Evolutionary conservation across 208 protist species (phyloP), one percentile per base, ranked within the genome.

Genomic region (Plasmodiophora brassicae): DNA sequence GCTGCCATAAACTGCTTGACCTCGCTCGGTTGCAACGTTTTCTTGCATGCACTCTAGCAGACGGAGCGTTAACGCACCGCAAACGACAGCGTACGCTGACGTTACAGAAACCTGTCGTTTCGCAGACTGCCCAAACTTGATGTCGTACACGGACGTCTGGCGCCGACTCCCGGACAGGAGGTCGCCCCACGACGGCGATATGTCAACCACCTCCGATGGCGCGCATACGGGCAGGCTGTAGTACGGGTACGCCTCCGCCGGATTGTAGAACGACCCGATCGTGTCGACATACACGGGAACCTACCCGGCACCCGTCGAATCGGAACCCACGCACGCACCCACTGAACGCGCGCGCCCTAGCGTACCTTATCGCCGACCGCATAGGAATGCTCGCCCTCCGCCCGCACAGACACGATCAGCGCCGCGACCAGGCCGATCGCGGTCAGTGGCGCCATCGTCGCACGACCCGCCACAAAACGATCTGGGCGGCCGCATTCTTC

Each of bases 201-300:
- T 88, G 0, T 65, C n/a, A 84, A 89, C 88, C 25, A 85, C 0
- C 8, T 83, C 44, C 0, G 28, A 1, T 0, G 94, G 94, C 1
- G 43, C 36, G 46, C 95, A 96, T 28, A 94, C 93, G 22, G 93
- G 93, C 1, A 96, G 90, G 8, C 88, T 89, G 89, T 95, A 96
- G 90, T 92, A 96, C 20, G 90, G 84, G 72, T 96, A 96, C 28
- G 92, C 91, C 87, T 96, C 95, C 14, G 90, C 92, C 36, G 94
- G 94, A 83, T 96, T 96, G 41, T 90, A 92, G 86, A 93, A 96
- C 0, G 95, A 94, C 32, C 95, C 94, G 10, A 96, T 89, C n/a
- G 46, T 88, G 43, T 88, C 71, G 28, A 88, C 84, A 54, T 87
- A 35, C 35, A 88, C 54, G 8, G 86, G 50, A 54, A 88, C 84